A percentile compares a stretch with the other conserved stretches of the same genome.
phyloP scores from a whole-genome alignment of 495 filamentous ascomycete species.

The Viridothelium virens region DNA sequence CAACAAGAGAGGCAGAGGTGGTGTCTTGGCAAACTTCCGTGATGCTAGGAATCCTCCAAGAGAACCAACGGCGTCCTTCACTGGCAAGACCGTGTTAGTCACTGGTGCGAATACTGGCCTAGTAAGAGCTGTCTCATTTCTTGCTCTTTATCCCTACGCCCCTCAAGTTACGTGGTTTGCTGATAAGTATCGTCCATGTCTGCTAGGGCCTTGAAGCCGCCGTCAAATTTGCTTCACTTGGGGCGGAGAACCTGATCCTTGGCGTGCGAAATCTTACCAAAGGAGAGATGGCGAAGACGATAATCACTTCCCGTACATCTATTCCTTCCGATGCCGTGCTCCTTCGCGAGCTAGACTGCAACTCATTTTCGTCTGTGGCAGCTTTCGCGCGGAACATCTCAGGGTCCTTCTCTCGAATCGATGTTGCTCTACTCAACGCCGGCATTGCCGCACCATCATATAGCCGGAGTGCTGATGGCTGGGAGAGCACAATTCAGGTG shows the following conservation, averaged over 20 bases:
- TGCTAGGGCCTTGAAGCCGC: slow-evolving; percentile 15
- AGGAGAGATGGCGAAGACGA: slow-evolving; percentile 19
- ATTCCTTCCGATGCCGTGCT: slow-evolving; percentile 11
- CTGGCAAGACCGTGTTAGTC: slow-evolving; percentile 16
- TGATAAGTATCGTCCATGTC: no score
- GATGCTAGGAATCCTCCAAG: slow-evolving; percentile 10
- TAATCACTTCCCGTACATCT: slow-evolving; percentile 9
- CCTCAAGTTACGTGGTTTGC: no score
- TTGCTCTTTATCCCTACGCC: no score
- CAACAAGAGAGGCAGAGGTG: no score
- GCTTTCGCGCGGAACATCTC: slow-evolving; percentile 20
- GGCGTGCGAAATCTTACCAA: slow-evolving; percentile 18
- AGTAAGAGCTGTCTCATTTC: not conserved
- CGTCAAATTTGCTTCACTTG: slow-evolving; percentile 18
- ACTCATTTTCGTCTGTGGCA: slow-evolving; percentile 21
- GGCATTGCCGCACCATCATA: slow-evolving; percentile 15
- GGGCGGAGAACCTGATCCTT: slow-evolving; percentile 17
- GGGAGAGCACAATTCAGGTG: slow-evolving; percentile 51
- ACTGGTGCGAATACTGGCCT: slow-evolving; percentile 23
- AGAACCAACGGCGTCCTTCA: slow-evolving; percentile 18
- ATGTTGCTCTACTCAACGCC: slow-evolving; percentile 25
- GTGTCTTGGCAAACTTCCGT: no score
- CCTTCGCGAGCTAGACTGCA: slow-evolving; percentile 28
- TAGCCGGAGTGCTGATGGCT: slow-evolving; percentile 33
- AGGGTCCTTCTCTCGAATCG: slow-evolving; percentile 19